A percentile compares a stretch with the other conserved stretches of the same genome.
phyloP scores from a whole-genome alignment of 2,329 filamentous ascomycete species.

The Xylaria sp. region DNA sequence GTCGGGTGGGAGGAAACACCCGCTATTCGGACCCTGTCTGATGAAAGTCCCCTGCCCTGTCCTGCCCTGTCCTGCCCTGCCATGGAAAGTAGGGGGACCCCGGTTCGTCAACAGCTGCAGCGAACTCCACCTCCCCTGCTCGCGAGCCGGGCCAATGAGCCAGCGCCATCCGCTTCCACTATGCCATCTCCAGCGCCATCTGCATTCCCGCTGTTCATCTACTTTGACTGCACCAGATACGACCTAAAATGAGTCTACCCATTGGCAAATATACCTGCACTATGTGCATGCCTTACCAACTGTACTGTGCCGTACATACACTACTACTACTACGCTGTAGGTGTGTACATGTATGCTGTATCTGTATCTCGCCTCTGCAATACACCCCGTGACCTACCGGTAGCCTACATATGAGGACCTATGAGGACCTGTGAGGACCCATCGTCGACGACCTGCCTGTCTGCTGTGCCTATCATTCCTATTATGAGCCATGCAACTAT shows the following conservation, averaged over 20 bases:
- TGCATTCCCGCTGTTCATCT: constrained; percentile 27
- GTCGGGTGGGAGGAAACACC: neutral
- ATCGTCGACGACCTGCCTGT: too few relatives aligned
- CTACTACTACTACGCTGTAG: neutral
- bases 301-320: neutral
- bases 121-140: constrained; percentile 14
- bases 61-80: neutral
- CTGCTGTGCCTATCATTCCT: neutral
- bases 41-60: neutral
- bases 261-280: too few relatives aligned
- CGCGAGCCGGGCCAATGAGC: constrained; percentile 20
- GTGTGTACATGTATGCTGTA: too few relatives aligned
- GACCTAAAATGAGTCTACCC: too few relatives aligned
- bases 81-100: neutral
- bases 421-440: neutral
- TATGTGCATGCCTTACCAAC: too few relatives aligned
- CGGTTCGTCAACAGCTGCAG: constrained; percentile 20
- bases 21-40: neutral
- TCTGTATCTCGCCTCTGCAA: constrained; percentile 4
- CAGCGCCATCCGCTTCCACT: neutral
- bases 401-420: neutral
- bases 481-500: neutral
- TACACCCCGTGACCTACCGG: constrained; percentile 24
- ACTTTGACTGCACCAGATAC: neutral
- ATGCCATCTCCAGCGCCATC: constrained; percentile 25